These are phyloP conservation scores for Sporisorium scitamineum DNA, from an alignment of 1,284 basidiomycete species.

Conservation along the genomic window DNA sequence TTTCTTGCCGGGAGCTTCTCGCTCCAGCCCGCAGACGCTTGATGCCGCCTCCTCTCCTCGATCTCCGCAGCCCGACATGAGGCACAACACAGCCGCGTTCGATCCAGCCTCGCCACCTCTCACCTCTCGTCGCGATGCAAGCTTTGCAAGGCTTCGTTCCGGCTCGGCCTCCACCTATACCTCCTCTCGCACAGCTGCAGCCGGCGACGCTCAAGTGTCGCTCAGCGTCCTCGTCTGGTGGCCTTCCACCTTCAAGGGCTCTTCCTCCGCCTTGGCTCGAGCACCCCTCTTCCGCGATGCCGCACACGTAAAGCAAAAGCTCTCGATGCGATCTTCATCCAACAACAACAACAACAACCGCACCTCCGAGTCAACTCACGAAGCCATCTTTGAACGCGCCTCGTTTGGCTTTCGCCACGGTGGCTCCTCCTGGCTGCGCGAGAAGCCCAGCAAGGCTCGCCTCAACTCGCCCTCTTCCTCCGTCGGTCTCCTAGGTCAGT, in stretches of 20 bases:
- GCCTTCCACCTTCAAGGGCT: constrained; percentile 28
- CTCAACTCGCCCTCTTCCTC: constrained; percentile 41
- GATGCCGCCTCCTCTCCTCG: constrained; percentile 3
- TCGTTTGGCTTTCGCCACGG: constrained; percentile 38
- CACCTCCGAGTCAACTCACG: constrained; percentile 21
- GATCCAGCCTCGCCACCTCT: constrained; percentile 8
- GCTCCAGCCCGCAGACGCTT: background rate
- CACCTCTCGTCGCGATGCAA: constrained; percentile 9
- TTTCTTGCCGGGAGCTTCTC: background rate
- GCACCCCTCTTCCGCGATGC: constrained; percentile 49
- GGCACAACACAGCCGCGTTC: constrained; percentile 12
- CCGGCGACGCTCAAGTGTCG: constrained; percentile 33
- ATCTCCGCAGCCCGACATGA: constrained; percentile 12
- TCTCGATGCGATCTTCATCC: constrained; percentile 28
- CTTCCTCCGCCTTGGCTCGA: constrained; percentile 31
- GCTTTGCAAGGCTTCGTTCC: constrained; percentile 29
- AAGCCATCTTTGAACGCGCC: constrained; percentile 34
- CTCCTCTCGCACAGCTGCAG: constrained; percentile 5
- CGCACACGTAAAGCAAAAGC: constrained; percentile 45
- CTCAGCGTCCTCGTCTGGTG: constrained; percentile 40
- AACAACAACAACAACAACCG: background rate
- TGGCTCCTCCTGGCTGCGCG: constrained; percentile 41
- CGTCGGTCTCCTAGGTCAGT: constrained; percentile 32
- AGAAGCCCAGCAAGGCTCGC: constrained; percentile 46
- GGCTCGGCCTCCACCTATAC: constrained; percentile 27